Conservation (phyloP, 441 rosid genomes). For the Gossypium lobatum region DNA sequence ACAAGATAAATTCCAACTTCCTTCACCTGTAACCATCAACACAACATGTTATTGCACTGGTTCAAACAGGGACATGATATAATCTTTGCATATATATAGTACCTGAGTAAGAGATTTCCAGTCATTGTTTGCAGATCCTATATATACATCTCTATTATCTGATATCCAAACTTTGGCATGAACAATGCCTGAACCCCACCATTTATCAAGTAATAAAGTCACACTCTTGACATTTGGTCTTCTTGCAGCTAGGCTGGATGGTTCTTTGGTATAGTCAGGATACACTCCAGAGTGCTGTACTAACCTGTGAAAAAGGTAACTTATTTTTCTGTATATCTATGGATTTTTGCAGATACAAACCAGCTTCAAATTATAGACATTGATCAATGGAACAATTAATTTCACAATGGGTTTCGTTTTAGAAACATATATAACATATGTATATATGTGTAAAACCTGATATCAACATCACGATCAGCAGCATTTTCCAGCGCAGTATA, state of each 20-base stretch:
- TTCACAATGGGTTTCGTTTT: not conserved
- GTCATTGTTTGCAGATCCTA: slow-evolving; percentile 89
- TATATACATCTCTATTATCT: slow-evolving; percentile 59
- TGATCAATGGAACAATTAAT: not conserved
- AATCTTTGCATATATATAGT: no score
- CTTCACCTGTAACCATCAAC: slow-evolving; percentile 50
- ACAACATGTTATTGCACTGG: not conserved
- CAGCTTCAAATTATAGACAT: not conserved
- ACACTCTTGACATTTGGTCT: slow-evolving; percentile 63
- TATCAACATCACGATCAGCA: slow-evolving; percentile 54
- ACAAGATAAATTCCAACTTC: slow-evolving; percentile 80
- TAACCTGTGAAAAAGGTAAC: slow-evolving; percentile 49
- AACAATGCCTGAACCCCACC: slow-evolving; percentile 88
- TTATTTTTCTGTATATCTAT: not conserved
- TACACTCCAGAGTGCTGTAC: slow-evolving; percentile 76
- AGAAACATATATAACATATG: not conserved
- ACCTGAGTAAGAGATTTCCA: slow-evolving; percentile 97
- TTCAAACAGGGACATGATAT: no score
- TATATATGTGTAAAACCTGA: no score
- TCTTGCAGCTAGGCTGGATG: slow-evolving; percentile 60
- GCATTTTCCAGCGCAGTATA: slow-evolving; percentile 58
- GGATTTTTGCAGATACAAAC: not conserved
- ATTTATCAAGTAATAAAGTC: slow-evolving; percentile 55
- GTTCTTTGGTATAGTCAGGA: slow-evolving; percentile 68
- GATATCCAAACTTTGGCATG: slow-evolving; percentile 95